Base-by-base conservation (phyloP, 495 filamentous ascomycete species). In the Pyrenopolyporus hunteri region DNA sequence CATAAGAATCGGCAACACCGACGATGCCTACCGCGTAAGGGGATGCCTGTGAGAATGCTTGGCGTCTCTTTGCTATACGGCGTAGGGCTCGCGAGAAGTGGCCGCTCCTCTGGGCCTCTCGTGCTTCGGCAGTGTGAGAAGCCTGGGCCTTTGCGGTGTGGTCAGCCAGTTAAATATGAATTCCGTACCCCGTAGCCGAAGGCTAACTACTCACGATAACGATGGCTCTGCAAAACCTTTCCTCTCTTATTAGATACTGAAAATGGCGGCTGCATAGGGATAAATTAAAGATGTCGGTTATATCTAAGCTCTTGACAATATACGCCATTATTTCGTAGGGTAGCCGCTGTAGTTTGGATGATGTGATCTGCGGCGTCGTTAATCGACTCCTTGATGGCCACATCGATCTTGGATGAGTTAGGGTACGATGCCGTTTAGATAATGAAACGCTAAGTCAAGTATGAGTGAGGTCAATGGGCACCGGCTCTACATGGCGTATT, bases 301-400 rank as follows among this genome's bases (percentile, higher is more conserved):
- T 72, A 35, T 77, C 68, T 35, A 87, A 71, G 50, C 80, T 73
- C 7, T 78, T 72, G 37, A 86, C 78, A 40, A 90, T 82, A 59
- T 83, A 79, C 23, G 83, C 78, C 32, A 88, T 74, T 7, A 89
- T 75, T 73, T 90, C 87, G 68, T 86, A 88, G 2, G 87, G 86
- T 29, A 89, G 66, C 19, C 51, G 60, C 17, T 66, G 64, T 33
- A 71, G 16, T 26, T 63, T 63, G 1, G 42, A 28, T 28, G 63
- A 10, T 9, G 57, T 46, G 14, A 43, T 48, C 39, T 17, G 48
- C 13, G 59, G 19, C 46, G 50, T 45, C 26, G 46, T 57, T 47
- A 49, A 28, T 25, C 29, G 37, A 44, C 11, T 37, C 36, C 37
- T 29, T 7, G 31, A 49, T 33, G 44, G 11, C 43, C 23, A 37